Conservation (phyloP, 2,329 filamentous ascomycete genomes). For the Penicillium sp. region DNA sequence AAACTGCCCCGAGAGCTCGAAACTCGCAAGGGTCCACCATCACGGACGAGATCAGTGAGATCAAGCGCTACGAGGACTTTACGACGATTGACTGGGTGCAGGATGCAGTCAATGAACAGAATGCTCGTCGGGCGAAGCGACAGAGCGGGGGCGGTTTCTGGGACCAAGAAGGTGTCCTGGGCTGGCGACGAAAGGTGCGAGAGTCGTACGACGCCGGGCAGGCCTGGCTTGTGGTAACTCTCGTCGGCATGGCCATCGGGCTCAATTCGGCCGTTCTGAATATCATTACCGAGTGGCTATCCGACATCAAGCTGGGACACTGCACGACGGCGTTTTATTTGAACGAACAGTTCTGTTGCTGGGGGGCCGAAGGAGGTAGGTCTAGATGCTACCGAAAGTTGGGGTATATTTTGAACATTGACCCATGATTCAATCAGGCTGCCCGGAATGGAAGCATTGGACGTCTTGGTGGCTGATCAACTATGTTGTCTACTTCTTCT, state of each 20-base stretch:
- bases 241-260: slow-evolving; percentile 87
- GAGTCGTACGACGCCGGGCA: slow-evolving; percentile 94
- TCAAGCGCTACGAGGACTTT: slow-evolving; percentile 98
- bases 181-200: slow-evolving; percentile 74
- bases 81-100: slow-evolving; percentile 97
- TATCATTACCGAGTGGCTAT: slow-evolving; percentile 94
- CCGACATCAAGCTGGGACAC: slow-evolving; percentile 92
- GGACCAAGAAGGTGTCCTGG: slow-evolving; percentile 60
- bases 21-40: slow-evolving; percentile 60
- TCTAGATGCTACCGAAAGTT: not conserved
- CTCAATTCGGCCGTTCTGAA: slow-evolving; percentile 89
- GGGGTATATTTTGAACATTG: not conserved
- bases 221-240: slow-evolving; percentile 93
- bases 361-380: slow-evolving; percentile 79
- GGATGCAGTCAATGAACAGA: slow-evolving; percentile 85
- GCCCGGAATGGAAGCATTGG: slow-evolving; percentile 85
- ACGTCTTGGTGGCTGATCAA: slow-evolving; percentile 70
- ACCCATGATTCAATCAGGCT: slow-evolving; percentile 48
- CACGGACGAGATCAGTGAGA: slow-evolving; percentile 92
- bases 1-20: slow-evolving; percentile 47
- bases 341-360: slow-evolving; percentile 97
- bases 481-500: slow-evolving; percentile 81
- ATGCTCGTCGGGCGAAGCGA: slow-evolving; percentile 69
- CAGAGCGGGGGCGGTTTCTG: slow-evolving; percentile 67
- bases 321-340: slow-evolving; percentile 94